These are phyloP conservation scores for Clausena lansium DNA, from an alignment of 345 rosid genomes.

Conservation along the genomic window DNA sequence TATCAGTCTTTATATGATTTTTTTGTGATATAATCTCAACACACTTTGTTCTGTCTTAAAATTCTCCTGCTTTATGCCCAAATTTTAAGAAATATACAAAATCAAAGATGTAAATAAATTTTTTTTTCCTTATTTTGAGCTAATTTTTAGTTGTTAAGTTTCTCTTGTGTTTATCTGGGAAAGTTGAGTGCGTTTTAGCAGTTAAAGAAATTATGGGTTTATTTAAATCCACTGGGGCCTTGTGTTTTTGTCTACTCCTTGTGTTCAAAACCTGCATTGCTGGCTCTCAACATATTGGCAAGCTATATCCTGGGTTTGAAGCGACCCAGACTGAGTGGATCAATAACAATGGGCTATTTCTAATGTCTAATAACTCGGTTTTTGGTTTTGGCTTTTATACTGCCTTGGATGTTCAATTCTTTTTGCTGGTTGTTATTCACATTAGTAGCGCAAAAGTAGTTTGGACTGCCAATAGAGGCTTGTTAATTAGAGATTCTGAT, in stretches of 20 bases:
- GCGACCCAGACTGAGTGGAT: constrained; percentile 42
- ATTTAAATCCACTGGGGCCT: constrained; percentile 8
- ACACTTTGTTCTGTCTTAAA: background rate
- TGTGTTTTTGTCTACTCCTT: constrained; percentile 25
- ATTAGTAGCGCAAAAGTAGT: constrained; percentile 24
- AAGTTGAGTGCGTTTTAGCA: background rate
- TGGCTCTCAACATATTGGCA: constrained; percentile 23
- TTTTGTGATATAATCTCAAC: background rate
- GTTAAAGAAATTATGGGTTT: constrained; percentile 26
- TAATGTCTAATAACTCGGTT: constrained; percentile 35
- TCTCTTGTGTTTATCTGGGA: background rate
- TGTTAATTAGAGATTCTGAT: constrained; percentile 26
- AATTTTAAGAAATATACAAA: background rate
- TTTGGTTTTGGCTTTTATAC: constrained; percentile 44
- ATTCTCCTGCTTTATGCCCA: background rate
- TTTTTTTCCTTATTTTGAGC: background rate
- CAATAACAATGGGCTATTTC: constrained; percentile 35
- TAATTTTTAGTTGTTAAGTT: background rate
- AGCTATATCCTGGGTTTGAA: constrained; percentile 44
- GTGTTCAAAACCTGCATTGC: constrained; percentile 19
- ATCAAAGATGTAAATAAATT: background rate
- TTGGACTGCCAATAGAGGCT: constrained; percentile 53
- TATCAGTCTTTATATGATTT: background rate
- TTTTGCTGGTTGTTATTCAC: constrained; percentile 38
- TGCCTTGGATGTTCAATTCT: constrained; percentile 27